phyloP scores from a whole-genome alignment of 139 green algal genomes.

The Diplosphaera chodatii region DNA sequence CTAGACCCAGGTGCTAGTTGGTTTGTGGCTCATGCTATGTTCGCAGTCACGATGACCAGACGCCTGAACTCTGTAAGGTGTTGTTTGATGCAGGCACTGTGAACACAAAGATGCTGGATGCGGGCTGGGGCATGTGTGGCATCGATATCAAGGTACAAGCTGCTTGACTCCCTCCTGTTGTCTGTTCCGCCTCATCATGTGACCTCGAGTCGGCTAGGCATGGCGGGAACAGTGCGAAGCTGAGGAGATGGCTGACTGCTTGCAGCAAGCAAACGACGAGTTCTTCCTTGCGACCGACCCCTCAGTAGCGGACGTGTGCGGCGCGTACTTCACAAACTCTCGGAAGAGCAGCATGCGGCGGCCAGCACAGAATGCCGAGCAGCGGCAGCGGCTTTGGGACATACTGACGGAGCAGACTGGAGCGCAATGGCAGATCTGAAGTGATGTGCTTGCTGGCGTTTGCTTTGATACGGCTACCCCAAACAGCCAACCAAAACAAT shows the following conservation, averaged over 20 bases:
- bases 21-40: too few relatives aligned
- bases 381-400: conserved; percentile 20
- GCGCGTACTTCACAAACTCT: conserved; percentile 47
- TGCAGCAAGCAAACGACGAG: conserved; percentile 43
- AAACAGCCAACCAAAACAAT: neutral
- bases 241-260: neutral
- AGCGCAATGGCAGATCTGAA: conserved; percentile 1
- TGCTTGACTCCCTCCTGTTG: too few relatives aligned
- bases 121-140: conserved; percentile 57
- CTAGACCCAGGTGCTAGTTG: conserved; percentile 51
- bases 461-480: too few relatives aligned
- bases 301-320: conserved; percentile 11
- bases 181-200: too few relatives aligned
- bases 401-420: conserved; percentile 36
- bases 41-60: too few relatives aligned
- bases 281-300: conserved; percentile 33
- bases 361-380: neutral
- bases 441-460: too few relatives aligned
- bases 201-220: too few relatives aligned
- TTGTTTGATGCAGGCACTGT: conserved; percentile 29
- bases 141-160: conserved; percentile 27
- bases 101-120: conserved; percentile 70
- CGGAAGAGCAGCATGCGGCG: neutral
- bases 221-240: too few relatives aligned
- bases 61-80: too few relatives aligned